Base-by-base conservation (phyloP, 495 filamentous ascomycete species). In the Pyrenula aspistea region DNA sequence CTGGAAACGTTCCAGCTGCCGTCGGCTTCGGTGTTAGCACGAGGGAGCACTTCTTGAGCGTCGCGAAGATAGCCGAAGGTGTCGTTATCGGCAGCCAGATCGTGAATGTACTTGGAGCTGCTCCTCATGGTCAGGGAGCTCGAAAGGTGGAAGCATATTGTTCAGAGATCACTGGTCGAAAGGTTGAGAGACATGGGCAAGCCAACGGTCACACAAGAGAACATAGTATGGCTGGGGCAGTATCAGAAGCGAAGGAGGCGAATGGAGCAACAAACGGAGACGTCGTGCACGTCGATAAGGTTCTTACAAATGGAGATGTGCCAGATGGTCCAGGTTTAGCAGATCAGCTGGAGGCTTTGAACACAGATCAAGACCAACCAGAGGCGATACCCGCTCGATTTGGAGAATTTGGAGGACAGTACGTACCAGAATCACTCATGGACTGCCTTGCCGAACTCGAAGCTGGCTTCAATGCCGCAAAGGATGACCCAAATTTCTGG, bases 1-100 rank as follows among this genome's bases (percentile, higher is more conserved):
- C 91, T n/a, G 88, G 88, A 23, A 85, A 92, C 68, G 81, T 88
- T 49, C 92, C 94, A 10, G 86, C 89, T 11, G 94, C 89, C 1
- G 83, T 98, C 42, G 93, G 93, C 8, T 98, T 98, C 65, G 93
- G 93, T 61, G 88, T 98, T 58, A 95, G 90, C 75, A 97, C 93
- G 12, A 80, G 86, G 49, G 91, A 97, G 57, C 93, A 98, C 69
- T 98, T 96, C 68, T 67, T 92, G 25, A 85, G 85, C 49, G 87
- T 97, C 12, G 83, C 87, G 50, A 77, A 84, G 50, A 79, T 92
- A 25, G 84, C 93, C 24, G 93, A 98, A 62, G 93, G 92, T 71
- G 91, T 95, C 3, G 94, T 97, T n/a, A 95, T 98, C 64, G 93
- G 93, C 47, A 93, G 88, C 59, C 89, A 95, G 74, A 91, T 95